These are phyloP conservation scores for Diplodia corticola DNA, from an alignment of 2,329 filamentous ascomycete genomes.

Conservation along the genomic window DNA sequence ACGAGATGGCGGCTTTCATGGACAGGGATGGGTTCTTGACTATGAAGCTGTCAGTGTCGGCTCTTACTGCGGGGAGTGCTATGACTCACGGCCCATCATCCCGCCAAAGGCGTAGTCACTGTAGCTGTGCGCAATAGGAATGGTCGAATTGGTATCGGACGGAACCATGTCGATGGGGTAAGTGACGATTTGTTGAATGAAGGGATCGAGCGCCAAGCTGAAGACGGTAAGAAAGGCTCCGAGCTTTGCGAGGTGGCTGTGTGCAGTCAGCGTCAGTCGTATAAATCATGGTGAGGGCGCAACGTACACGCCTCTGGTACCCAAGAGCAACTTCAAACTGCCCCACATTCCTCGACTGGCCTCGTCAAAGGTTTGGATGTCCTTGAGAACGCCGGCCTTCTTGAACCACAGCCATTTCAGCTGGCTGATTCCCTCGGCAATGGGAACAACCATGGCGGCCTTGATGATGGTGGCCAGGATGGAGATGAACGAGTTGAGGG, in stretches of 20 bases:
- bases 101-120: not conserved
- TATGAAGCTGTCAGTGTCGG: not conserved
- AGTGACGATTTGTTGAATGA: constrained; percentile 25
- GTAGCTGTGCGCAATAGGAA: not conserved
- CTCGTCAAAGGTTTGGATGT: constrained; percentile 22
- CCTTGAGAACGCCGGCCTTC: constrained; percentile 15
- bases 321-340: constrained; percentile 1
- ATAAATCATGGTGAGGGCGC: not conserved
- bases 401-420: constrained; percentile 40
- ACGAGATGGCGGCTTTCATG: constrained; percentile 8
- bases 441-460: constrained; percentile 34
- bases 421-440: constrained; percentile 39
- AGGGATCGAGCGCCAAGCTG: constrained; percentile 23
- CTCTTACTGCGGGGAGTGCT: not conserved
- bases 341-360: constrained; percentile 18
- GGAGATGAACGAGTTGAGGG: constrained; percentile 38
- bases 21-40: constrained; percentile 6
- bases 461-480: constrained; percentile 37
- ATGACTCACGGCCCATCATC: constrained; percentile 1
- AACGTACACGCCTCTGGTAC: constrained; percentile 11
- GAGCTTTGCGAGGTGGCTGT: constrained; percentile 19
- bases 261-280: not conserved
- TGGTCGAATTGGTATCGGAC: not conserved
- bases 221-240: constrained; percentile 23
- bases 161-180: not conserved